Base-by-base conservation (phyloP, 139 green algal species). In the Auxenochlorella pyrenoidosa region DNA sequence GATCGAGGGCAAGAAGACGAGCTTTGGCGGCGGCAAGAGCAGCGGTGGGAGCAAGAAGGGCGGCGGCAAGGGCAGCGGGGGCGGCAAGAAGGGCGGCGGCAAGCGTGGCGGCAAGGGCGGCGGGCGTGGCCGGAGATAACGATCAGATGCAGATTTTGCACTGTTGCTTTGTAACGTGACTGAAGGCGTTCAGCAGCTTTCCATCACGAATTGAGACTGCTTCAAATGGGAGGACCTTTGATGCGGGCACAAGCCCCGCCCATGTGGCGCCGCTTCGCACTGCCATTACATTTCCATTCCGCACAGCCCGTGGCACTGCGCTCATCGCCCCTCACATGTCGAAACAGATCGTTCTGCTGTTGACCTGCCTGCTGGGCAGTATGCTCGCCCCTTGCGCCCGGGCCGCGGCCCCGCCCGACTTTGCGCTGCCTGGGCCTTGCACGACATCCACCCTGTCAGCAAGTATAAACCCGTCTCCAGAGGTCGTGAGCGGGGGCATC, bases 1-100 rank as follows among this genome's bases (percentile, higher is more conserved):
- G 51, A 36, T 90, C 28, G 80, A 85, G 32, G 80, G 80, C 58
- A 84, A 84, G 79, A 24, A 5, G 2, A 38, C 34, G 38, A 40
- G 79, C 79, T n/a, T 32, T 12, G 19, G 75, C 43, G 43, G 75
- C 75, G 75, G n/a, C n/a, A 83, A 83, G 51, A 70, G 30, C 12
- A 21, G 77, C 36, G 77, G 77, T n/a, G 58, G 44, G 54, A n/a
- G 51, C 78, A 71, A 71, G 34, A 38, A 47, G 44, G 63, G 47
- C 6, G 63, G 47, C 6, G 59, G 79, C 79, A 85, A 75, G 79
- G 47, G 79, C 12, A 58, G 79, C 36, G 34, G 40, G 2, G 59
- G 40, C 30, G 63, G 80, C 80, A 60, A 71, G 36, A 75, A 54
- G 36, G 80, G 80, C 40, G 80, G 80, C 40, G 34, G 78, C n/a